These are phyloP conservation scores for Backusella tarrabulga DNA, from an alignment of 192 early-diverging fungal genomes.

Conservation along the genomic window DNA sequence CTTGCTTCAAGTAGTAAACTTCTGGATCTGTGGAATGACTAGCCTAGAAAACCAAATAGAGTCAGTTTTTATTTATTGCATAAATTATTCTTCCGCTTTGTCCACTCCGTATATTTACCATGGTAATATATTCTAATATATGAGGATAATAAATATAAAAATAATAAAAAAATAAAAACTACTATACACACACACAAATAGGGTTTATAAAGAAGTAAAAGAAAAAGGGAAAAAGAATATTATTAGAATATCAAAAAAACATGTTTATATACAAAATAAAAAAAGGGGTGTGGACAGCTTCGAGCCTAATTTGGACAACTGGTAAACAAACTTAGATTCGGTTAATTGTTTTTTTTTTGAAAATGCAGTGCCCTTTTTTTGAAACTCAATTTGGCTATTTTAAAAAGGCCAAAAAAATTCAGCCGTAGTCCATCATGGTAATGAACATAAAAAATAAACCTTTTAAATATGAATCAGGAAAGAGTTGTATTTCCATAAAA, in stretches of 20 bases:
- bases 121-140: background rate
- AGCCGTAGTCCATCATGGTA: no score
- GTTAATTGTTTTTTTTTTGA: background rate
- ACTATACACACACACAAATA: background rate
- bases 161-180: background rate
- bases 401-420: no score
- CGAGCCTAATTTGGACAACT: constrained; percentile 9
- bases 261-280: background rate
- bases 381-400: no score
- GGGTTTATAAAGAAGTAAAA: background rate
- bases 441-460: no score
- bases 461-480: no score
- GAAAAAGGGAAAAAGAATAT: background rate
- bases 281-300: background rate
- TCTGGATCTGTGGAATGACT: constrained; percentile 57
- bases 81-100: background rate
- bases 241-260: constrained; percentile 1
- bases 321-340: constrained; percentile 11
- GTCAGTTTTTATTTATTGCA: background rate
- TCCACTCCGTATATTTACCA: background rate
- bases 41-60: background rate
- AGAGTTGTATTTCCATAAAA: background rate
- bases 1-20: constrained; percentile 63
- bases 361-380: no score
- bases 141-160: background rate